These are phyloP conservation scores for Coemansia javaensis DNA, from an alignment of 192 early-diverging fungal genomes.

Conservation along the genomic window DNA sequence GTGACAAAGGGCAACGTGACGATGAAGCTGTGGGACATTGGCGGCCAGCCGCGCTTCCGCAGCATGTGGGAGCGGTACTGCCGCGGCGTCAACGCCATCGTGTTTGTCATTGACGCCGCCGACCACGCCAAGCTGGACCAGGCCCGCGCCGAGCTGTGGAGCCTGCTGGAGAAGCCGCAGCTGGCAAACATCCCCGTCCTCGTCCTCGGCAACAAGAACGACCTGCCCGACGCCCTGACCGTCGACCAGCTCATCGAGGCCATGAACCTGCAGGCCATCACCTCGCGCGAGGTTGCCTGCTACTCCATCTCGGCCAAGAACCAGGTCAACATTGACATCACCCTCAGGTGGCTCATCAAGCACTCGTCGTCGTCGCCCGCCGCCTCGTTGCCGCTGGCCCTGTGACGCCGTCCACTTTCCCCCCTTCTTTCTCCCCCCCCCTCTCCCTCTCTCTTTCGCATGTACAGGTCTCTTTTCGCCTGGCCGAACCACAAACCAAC, in stretches of 20 bases:
- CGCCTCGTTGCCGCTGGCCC: constrained; percentile 6
- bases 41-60: constrained; percentile 94
- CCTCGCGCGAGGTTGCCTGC: constrained; percentile 91
- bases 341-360: constrained; percentile 95
- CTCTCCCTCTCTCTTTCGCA: too few species aligned
- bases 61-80: constrained; percentile 94
- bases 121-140: constrained; percentile 91
- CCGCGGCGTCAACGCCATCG: constrained; percentile 94
- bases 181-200: constrained; percentile 92
- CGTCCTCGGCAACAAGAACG: constrained; percentile 98
- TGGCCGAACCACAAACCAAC: too few species aligned
- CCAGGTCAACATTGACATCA: constrained; percentile 94
- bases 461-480: too few species aligned
- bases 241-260: constrained; percentile 88
- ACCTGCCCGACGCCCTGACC: constrained; percentile 78
- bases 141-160: constrained; percentile 86
- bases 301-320: constrained; percentile 99
- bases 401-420: background rate
- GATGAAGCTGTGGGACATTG: constrained; percentile 99
- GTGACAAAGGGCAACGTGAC: constrained; percentile 88
- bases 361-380: constrained; percentile 38
- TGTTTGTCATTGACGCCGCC: constrained; percentile 97
- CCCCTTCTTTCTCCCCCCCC: background rate
- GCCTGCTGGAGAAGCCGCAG: constrained; percentile 88
- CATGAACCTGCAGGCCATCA: constrained; percentile 85